These are phyloP conservation scores for Astrothelium subdiscretum DNA, from an alignment of 495 filamentous ascomycete species.

Conservation along the genomic window DNA sequence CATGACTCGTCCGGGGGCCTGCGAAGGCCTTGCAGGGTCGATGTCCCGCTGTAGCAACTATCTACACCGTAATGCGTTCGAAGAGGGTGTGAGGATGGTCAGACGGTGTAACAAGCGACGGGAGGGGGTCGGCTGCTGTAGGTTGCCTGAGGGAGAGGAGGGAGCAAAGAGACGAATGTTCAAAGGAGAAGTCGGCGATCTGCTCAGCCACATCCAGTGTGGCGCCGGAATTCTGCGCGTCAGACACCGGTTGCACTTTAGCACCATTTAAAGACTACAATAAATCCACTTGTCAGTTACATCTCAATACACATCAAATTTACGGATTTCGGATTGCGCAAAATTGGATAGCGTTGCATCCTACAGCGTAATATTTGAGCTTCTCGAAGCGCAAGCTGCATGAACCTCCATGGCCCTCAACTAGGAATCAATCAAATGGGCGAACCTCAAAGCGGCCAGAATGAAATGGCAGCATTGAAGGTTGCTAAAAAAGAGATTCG, in stretches of 20 bases:
- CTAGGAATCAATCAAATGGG: neutral
- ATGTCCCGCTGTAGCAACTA: neutral
- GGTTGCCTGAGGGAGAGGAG: neutral
- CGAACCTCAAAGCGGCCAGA: neutral
- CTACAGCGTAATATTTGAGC: no score
- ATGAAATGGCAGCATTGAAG: constrained; percentile 39
- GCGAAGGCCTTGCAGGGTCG: neutral
- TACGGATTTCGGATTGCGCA: no score
- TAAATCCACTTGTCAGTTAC: no score
- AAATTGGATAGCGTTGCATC: no score
- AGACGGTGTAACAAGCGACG: neutral
- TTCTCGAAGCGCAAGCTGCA: no score
- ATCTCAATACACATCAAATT: no score
- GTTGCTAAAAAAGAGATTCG: constrained; percentile 65
- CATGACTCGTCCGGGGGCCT: neutral
- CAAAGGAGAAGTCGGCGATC: constrained; percentile 1
- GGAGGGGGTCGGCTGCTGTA: neutral
- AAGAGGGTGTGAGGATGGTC: neutral
- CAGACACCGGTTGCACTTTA: neutral
- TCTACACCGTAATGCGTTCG: neutral
- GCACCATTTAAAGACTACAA: no score
- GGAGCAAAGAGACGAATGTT: neutral
- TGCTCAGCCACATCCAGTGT: neutral
- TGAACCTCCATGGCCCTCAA: no score
- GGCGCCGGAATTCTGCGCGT: neutral